phyloP scores from a whole-genome alignment of 225 moss, liverwort and hornwort species.

The Asterella californica region DNA sequence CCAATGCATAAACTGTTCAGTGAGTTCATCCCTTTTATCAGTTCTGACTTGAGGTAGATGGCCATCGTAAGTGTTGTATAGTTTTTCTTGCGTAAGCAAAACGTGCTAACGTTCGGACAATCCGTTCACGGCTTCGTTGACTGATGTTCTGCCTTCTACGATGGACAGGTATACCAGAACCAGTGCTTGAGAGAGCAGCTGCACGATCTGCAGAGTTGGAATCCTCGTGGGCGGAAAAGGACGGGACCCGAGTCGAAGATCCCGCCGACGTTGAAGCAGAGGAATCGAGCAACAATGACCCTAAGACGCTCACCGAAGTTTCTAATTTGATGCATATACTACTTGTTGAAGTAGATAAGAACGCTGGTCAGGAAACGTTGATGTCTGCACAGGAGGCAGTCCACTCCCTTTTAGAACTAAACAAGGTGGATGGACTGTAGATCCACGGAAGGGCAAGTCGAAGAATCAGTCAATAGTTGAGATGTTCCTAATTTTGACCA shows the following conservation, averaged over 20 bases:
- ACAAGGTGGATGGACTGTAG: not conserved
- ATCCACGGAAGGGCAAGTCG: not conserved
- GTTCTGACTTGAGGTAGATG: not conserved
- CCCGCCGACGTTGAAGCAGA: not conserved
- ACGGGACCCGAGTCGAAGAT: not conserved
- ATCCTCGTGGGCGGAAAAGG: slow-evolving; percentile 48
- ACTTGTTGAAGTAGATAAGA: slow-evolving; percentile 15
- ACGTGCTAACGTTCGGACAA: not conserved
- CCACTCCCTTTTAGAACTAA: not conserved
- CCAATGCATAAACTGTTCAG: not conserved
- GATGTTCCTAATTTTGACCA: not conserved
- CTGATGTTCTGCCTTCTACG: not conserved
- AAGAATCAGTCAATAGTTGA: not conserved
- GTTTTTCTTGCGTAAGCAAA: not conserved
- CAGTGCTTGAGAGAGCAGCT: slow-evolving; percentile 66
- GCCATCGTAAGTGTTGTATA: not conserved
- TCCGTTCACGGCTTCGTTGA: not conserved
- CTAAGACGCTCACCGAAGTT: slow-evolving; percentile 10
- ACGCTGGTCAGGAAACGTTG: not conserved
- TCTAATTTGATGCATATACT: slow-evolving; percentile 28
- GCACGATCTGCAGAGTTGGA: slow-evolving; percentile 78
- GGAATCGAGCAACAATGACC: not conserved
- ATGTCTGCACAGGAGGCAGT: slow-evolving; percentile 12
- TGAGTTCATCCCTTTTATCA: not conserved
- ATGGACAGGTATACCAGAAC: slow-evolving; percentile 70